Evolutionary conservation across 1,284 basidiomycete species (phyloP).

Genomic region (Puccinia hordei): DNA sequence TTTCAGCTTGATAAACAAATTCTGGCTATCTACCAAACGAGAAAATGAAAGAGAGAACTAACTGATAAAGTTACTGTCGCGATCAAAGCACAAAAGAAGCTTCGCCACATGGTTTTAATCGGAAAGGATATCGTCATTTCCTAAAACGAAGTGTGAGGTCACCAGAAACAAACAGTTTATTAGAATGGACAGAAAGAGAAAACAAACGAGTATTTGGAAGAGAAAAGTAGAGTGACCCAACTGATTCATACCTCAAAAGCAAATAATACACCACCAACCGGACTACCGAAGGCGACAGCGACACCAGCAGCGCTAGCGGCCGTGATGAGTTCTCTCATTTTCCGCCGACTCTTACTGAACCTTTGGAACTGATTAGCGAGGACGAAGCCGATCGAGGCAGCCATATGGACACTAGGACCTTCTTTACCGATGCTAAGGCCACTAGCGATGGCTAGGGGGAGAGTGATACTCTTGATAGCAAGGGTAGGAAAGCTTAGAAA

Average conservation of each 20-base stretch:
- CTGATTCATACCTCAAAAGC: conserved; percentile 64
- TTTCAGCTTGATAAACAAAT: too few species aligned
- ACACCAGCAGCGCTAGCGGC: conserved; percentile 96
- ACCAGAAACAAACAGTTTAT: background rate
- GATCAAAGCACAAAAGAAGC: conserved; percentile 93
- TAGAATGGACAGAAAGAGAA: background rate
- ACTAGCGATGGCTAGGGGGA: conserved; percentile 94
- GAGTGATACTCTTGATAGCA: conserved; percentile 83
- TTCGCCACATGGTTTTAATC: conserved; percentile 97
- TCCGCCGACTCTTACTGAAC: conserved; percentile 79
- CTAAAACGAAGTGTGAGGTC: conserved; percentile 60
- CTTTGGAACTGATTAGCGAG: conserved; percentile 78
- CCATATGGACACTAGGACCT: conserved; percentile 96
- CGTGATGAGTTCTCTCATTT: conserved; percentile 92
- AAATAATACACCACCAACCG: conserved; percentile 95
- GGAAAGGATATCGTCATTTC: conserved; percentile 98
- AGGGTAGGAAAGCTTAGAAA: conserved; percentile 88
- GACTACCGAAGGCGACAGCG: conserved; percentile 94
- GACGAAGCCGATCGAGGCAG: conserved; percentile 86
- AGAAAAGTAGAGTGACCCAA: conserved; percentile 6
- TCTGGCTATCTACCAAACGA: background rate
- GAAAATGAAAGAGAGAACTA: conserved; percentile 58
- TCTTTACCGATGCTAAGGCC: conserved; percentile 97
- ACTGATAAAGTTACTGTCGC: conserved; percentile 94
- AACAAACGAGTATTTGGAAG: background rate